phyloP scores from a whole-genome alignment of 2,329 filamentous ascomycete species.

The Sarocladiaceae sp. region DNA sequence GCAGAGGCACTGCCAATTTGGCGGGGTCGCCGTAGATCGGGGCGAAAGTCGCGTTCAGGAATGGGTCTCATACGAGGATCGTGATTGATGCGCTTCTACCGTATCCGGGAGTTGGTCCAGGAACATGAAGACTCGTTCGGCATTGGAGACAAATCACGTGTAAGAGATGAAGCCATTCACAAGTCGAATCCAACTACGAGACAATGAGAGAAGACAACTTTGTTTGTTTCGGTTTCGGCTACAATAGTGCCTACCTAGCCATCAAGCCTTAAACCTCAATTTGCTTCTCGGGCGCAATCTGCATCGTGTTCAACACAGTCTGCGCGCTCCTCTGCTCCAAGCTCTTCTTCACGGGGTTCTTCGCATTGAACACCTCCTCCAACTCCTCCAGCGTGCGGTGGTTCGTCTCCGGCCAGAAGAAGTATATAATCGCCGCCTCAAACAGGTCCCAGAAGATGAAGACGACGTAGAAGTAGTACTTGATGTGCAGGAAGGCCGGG shows the following conservation, averaged over 20 bases:
- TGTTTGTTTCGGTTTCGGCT: too few relatives aligned
- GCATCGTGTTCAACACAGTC: slow-evolving; percentile 36
- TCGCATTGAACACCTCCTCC: slow-evolving; percentile 42
- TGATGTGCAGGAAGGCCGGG: slow-evolving; percentile 35
- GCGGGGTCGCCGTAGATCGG: too few relatives aligned
- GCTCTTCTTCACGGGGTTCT: slow-evolving; percentile 9
- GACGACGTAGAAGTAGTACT: slow-evolving; percentile 38
- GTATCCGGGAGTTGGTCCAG: too few relatives aligned
- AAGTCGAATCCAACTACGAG: too few relatives aligned
- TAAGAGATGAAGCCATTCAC: too few relatives aligned
- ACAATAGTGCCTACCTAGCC: too few relatives aligned
- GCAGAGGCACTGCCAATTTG: too few relatives aligned
- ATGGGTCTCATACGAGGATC: too few relatives aligned
- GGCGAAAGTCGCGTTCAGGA: too few relatives aligned
- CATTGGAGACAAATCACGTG: too few relatives aligned
- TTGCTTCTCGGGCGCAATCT: slow-evolving; percentile 23
- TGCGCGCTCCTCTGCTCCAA: slow-evolving; percentile 24
- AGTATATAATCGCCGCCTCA: slow-evolving; percentile 38
- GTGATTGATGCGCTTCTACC: slow-evolving; percentile 8
- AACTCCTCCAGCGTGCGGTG: slow-evolving; percentile 48
- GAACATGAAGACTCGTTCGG: too few relatives aligned
- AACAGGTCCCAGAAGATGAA: slow-evolving; percentile 40
- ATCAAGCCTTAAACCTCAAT: not conserved
- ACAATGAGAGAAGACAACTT: too few relatives aligned
- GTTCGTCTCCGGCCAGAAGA: slow-evolving; percentile 44